phyloP scores from a whole-genome alignment of 495 filamentous ascomycete genomes.

The Pseudomonodictys pantanalensis region DNA sequence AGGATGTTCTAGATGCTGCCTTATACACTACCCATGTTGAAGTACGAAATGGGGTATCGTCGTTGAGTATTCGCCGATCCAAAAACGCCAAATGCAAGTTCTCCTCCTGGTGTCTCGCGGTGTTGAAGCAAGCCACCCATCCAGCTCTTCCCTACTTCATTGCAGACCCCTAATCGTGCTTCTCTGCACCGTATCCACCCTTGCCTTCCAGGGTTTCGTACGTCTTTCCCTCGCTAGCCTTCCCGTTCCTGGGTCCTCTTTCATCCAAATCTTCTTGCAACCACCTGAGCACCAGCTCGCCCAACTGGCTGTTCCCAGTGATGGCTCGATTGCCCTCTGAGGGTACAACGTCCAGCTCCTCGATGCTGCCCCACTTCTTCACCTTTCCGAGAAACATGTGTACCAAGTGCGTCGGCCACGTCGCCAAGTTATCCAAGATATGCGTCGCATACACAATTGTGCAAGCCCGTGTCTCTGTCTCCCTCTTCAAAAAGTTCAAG shows the following conservation, averaged over 20 bases:
- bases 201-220: slow-evolving; percentile 64
- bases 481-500: slow-evolving; percentile 76
- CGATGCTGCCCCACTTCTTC: slow-evolving; percentile 74
- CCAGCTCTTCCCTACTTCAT: not conserved
- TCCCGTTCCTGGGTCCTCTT: slow-evolving; percentile 69
- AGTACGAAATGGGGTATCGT: slow-evolving; percentile 26
- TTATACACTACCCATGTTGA: slow-evolving; percentile 22
- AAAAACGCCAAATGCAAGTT: slow-evolving; percentile 9
- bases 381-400: slow-evolving; percentile 88
- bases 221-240: slow-evolving; percentile 62
- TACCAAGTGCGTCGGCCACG: slow-evolving; percentile 92
- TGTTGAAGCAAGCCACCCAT: slow-evolving; percentile 14
- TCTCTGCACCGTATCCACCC: slow-evolving; percentile 82
- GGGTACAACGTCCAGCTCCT: slow-evolving; percentile 45
- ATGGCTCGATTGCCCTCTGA: slow-evolving; percentile 49
- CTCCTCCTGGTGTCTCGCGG: not conserved
- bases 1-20: not conserved
- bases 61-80: slow-evolving; percentile 13
- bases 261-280: slow-evolving; percentile 76
- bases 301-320: slow-evolving; percentile 63
- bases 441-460: slow-evolving; percentile 98
- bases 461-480: slow-evolving; percentile 77
- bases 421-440: slow-evolving; percentile 86
- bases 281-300: slow-evolving; percentile 85
- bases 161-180: slow-evolving; percentile 34